Percentiles rank a stretch among this genome's conserved stretches.
Conservation (phyloP, 1,284 basidiomycete species). For the Malassezia slooffiae region DNA sequence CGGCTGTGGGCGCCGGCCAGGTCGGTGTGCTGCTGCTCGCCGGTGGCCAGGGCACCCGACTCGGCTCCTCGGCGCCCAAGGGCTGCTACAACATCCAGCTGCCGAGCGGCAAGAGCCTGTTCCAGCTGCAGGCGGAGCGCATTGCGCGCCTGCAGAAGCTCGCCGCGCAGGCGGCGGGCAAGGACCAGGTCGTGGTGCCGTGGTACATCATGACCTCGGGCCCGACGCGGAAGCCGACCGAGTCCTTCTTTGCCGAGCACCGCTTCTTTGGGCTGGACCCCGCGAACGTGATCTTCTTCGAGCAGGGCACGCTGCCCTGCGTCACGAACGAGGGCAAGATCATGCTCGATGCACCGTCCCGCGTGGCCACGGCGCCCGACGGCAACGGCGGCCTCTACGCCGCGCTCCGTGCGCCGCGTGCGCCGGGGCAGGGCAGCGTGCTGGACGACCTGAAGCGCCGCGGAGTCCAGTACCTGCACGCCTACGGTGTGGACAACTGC, state of each 20-base stretch:
- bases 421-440: slow-evolving; percentile 55
- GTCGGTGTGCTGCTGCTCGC: slow-evolving; percentile 94
- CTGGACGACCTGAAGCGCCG: slow-evolving; percentile 70
- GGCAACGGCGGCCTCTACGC: slow-evolving; percentile 96
- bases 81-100: slow-evolving; percentile 96
- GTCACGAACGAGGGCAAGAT: slow-evolving; percentile 88
- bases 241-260: slow-evolving; percentile 69
- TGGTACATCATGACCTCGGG: slow-evolving; percentile 99
- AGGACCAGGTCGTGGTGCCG: slow-evolving; percentile 58
- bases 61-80: slow-evolving; percentile 85
- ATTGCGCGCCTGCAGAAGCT: slow-evolving; percentile 71
- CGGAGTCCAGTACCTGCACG: slow-evolving; percentile 78
- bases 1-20: slow-evolving; percentile 67
- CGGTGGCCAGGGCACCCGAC: slow-evolving; percentile 88
- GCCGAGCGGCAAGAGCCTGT: slow-evolving; percentile 81
- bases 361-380: slow-evolving; percentile 83
- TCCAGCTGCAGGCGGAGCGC: slow-evolving; percentile 92
- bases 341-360: slow-evolving; percentile 66
- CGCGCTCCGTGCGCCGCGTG: slow-evolving; percentile 68
- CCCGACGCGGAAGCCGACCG: slow-evolving; percentile 77
- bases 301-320: slow-evolving; percentile 94
- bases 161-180: slow-evolving; percentile 51
- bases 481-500: slow-evolving; percentile 97
- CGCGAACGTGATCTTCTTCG: slow-evolving; percentile 81
- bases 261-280: slow-evolving; percentile 71